Percentiles rank a stretch among this genome's conserved stretches.
These are phyloP conservation scores for Lipomyces lipofer DNA, from an alignment of 805 yeast genomes.

Conservation along the genomic window DNA sequence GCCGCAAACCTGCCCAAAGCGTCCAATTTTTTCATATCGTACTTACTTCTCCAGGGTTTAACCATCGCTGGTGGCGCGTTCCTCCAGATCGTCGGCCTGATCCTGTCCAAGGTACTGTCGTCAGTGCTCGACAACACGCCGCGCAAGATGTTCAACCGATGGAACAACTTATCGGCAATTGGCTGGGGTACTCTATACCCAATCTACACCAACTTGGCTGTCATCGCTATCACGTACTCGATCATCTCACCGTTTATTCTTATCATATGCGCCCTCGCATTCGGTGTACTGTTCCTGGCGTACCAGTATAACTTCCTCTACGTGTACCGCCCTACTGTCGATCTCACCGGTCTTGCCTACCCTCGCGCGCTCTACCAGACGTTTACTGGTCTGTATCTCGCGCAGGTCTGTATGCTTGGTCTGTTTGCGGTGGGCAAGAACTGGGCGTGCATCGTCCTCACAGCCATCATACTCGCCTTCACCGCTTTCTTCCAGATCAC, in stretches of 20 bases:
- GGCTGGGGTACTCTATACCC: conserved; percentile 86
- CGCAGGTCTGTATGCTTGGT: conserved; percentile 83
- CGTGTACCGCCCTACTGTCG: conserved; percentile 65
- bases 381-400: conserved; percentile 81
- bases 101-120: conserved; percentile 71
- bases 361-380: conserved; percentile 89
- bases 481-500: conserved; percentile 71
- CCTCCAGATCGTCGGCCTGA: conserved; percentile 71
- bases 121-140: conserved; percentile 80
- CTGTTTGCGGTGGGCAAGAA: conserved; percentile 86
- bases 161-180: conserved; percentile 61
- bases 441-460: conserved; percentile 90
- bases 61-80: conserved; percentile 73
- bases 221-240: conserved; percentile 72
- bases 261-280: conserved; percentile 70
- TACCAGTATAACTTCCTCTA: conserved; percentile 76
- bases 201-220: conserved; percentile 67
- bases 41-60: conserved; percentile 79
- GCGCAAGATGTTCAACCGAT: conserved; percentile 85
- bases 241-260: conserved; percentile 84
- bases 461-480: conserved; percentile 60
- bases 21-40: conserved; percentile 84
- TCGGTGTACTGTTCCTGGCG: conserved; percentile 71
- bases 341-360: conserved; percentile 78
- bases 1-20: conserved; percentile 83